These are phyloP conservation scores for Phyllosticta citribraziliensis DNA, from an alignment of 2,329 filamentous ascomycete genomes.

Conservation along the genomic window DNA sequence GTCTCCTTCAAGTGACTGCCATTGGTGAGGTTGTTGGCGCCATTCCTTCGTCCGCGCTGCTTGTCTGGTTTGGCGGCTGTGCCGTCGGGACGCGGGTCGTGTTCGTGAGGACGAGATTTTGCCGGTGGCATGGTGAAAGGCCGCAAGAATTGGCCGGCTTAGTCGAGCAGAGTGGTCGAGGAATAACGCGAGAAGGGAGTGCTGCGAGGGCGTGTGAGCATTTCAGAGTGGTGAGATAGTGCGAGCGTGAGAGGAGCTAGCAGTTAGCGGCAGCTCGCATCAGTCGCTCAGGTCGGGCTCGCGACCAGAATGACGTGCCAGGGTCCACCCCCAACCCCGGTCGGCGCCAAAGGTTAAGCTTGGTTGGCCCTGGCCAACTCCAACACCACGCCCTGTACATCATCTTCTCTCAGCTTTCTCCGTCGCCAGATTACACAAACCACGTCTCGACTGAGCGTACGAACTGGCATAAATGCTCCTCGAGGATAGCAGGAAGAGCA, in stretches of 20 bases:
- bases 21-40: slow-evolving; percentile 18
- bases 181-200: neutral
- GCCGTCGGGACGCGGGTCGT: slow-evolving; percentile 27
- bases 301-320: neutral
- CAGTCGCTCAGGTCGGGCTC: neutral
- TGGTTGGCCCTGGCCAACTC: neutral
- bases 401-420: neutral
- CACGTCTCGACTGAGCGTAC: too few relatives aligned
- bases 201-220: neutral
- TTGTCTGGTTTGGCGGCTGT: slow-evolving; percentile 30
- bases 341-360: neutral
- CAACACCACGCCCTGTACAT: neutral
- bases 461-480: too few relatives aligned
- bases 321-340: neutral
- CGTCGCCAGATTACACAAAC: too few relatives aligned
- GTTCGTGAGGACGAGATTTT: slow-evolving; percentile 23
- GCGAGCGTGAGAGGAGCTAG: neutral
- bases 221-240: neutral
- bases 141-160: neutral
- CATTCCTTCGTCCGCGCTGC: slow-evolving; percentile 31
- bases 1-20: slow-evolving; percentile 29
- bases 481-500: too few relatives aligned
- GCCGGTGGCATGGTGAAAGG: slow-evolving; percentile 25
- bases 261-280: neutral
- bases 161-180: neutral